phyloP scores from a whole-genome alignment of 2,329 filamentous ascomycete genomes.

The Pseudogymnoascus verrucosus region DNA sequence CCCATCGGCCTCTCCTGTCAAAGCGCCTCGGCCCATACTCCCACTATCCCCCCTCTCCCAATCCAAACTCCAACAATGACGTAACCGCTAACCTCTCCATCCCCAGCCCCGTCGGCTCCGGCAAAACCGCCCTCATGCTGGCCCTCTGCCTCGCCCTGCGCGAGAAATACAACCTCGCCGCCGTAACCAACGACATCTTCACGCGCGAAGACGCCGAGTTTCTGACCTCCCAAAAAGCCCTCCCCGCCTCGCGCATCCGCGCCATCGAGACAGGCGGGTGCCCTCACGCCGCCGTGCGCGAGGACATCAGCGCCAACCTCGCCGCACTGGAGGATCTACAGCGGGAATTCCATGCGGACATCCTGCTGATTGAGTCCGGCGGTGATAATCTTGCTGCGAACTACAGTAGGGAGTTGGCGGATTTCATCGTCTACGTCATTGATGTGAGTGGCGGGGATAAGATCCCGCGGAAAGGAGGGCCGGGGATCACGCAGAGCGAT shows the following conservation, averaged over 20 bases:
- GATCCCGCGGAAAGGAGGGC: conserved; percentile 89
- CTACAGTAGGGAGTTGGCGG: conserved; percentile 88
- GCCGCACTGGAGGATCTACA: conserved; percentile 87
- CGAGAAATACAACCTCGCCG: conserved; percentile 74
- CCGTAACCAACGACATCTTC: conserved; percentile 98
- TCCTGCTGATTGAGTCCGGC: conserved; percentile 90
- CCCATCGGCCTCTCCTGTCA: neutral
- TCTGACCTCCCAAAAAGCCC: conserved; percentile 75
- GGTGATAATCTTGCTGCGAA: conserved; percentile 97
- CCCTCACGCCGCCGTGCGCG: conserved; percentile 91
- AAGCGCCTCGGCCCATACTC: neutral
- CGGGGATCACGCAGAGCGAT: conserved; percentile 94
- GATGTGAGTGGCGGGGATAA: conserved; percentile 96
- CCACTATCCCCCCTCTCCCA: neutral
- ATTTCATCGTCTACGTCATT: conserved; percentile 98
- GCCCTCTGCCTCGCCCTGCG: conserved; percentile 81
- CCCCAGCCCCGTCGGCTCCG: conserved; percentile 80
- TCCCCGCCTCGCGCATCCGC: conserved; percentile 74
- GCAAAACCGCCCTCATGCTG: conserved; percentile 96
- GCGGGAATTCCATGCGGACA: conserved; percentile 66
- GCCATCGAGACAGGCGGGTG: conserved; percentile 98
- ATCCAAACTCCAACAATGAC: neutral
- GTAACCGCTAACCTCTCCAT: neutral
- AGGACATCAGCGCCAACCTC: conserved; percentile 92
- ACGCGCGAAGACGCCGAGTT: conserved; percentile 98